Base-by-base conservation (phyloP, 2,329 filamentous ascomycete species). In the Colletotrichum godetiae region DNA sequence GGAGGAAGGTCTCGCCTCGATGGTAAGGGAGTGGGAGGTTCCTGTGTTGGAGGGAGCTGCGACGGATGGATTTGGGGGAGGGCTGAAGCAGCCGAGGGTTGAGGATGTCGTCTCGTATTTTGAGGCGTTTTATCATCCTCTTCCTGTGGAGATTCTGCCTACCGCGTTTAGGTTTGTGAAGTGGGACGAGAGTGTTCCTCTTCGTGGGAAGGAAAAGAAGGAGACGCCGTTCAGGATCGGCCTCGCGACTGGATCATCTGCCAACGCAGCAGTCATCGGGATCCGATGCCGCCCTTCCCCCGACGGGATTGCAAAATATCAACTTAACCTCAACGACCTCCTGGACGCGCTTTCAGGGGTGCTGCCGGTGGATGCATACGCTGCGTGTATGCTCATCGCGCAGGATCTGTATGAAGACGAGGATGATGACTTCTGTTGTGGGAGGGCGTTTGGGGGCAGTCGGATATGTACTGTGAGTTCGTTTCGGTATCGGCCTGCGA, bases 371-470 rank as follows among this genome's bases (percentile, higher is more conserved):
- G 88, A 93, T 76, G 91, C 91, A 0, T 91, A 91, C 72, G 85
- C 91, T 0, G 78, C 92, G 1, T 77, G 91, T 0, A 78, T 93
- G 46, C 77, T 93, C 0, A 81, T 88, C 0, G 82, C 90, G 42
- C 88, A 92, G n/a, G 92, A 93, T 77, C 80, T 93, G 15, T 93
- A 91, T 77, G 91, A 93, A 76, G 86, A 87, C 62, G 89, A 92
- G 0, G 88, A 92, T 0, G 92, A 93, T 72, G 87, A 90, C 24
- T 94, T 93, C 76, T 90, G 88, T 66, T 92, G 91, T 74, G 92
- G 92, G 0, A 82, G 91, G 33, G 91, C 92, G 0, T 94, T 91
- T 78, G 92, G 92, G 0, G 89, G 87, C 0, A 90, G 88, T 70
- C 84, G 92, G 5, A 87, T 94, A 1, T 86, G 87, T 0, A 87